Conservation (phyloP, 1,284 basidiomycete genomes). For the Apiotrichum brassicae region DNA sequence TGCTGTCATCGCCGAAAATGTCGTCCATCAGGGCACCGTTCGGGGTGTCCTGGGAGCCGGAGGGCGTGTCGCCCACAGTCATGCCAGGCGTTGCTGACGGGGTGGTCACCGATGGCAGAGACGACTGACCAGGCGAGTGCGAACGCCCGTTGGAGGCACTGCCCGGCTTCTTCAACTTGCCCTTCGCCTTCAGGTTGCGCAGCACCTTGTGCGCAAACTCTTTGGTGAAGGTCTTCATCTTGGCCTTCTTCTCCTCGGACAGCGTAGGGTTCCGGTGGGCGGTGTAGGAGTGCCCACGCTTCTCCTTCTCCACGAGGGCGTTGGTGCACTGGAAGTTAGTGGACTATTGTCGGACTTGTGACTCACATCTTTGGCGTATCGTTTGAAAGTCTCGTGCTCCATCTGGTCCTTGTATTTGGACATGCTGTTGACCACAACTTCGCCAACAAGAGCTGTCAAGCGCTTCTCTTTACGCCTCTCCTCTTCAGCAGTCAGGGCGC, state of each 20-base stretch:
- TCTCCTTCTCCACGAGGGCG: constrained; percentile 84
- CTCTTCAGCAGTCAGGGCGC: constrained; percentile 31
- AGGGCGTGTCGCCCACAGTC: not conserved
- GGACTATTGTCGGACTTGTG: not conserved
- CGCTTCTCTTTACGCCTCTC: constrained; percentile 67
- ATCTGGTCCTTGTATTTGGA: constrained; percentile 77
- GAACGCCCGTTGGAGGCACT: not conserved
- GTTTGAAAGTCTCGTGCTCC: constrained; percentile 84
- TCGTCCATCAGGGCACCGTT: constrained; percentile 14
- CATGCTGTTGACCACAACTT: constrained; percentile 85
- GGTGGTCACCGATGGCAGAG: not conserved
- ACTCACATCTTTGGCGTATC: constrained; percentile 85
- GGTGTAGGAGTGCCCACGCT: constrained; percentile 71
- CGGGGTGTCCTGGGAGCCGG: not conserved
- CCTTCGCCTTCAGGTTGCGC: constrained; percentile 41
- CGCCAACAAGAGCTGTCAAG: constrained; percentile 74
- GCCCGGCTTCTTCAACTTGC: constrained; percentile 24
- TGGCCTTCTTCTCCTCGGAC: constrained; percentile 75
- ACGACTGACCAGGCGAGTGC: not conserved
- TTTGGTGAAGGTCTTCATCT: constrained; percentile 91
- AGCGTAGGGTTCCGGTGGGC: constrained; percentile 65
- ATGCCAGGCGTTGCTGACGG: constrained; percentile 4
- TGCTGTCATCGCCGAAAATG: constrained; percentile 18
- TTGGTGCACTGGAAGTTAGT: constrained; percentile 58
- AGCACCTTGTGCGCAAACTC: constrained; percentile 58